Percentiles rank a stretch among this genome's conserved stretches.
These are phyloP conservation scores for Kuraishia capsulata DNA, from an alignment of 805 yeast genomes.

Conservation along the genomic window DNA sequence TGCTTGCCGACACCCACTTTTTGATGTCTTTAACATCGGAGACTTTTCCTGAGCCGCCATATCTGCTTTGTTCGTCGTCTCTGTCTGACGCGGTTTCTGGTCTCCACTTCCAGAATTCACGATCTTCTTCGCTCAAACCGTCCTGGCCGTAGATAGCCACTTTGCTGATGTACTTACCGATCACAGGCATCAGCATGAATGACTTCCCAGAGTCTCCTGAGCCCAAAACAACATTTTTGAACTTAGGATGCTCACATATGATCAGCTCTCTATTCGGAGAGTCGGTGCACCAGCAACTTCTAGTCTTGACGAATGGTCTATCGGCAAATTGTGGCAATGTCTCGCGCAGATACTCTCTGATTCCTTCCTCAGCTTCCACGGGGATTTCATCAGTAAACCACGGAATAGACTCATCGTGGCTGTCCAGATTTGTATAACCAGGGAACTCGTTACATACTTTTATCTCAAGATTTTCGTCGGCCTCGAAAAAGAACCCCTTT, in stretches of 20 bases:
- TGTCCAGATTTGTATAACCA: slow-evolving; percentile 18
- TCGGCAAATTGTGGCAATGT: slow-evolving; percentile 26
- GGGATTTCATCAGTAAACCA: slow-evolving; percentile 9
- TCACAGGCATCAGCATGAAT: slow-evolving; percentile 30
- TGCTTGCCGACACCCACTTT: slow-evolving; percentile 14
- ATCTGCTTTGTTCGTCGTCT: slow-evolving; percentile 16
- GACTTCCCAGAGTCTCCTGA: slow-evolving; percentile 35
- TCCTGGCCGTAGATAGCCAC: slow-evolving; percentile 11
- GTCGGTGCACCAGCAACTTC: slow-evolving; percentile 16
- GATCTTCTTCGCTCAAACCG: slow-evolving; percentile 8
- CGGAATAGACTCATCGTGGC: slow-evolving; percentile 23
- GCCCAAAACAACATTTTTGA: slow-evolving; percentile 21
- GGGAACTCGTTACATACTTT: slow-evolving; percentile 23
- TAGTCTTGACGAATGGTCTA: slow-evolving; percentile 9
- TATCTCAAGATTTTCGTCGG: slow-evolving; percentile 32
- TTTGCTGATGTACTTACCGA: slow-evolving; percentile 26
- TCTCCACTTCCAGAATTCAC: slow-evolving; percentile 9
- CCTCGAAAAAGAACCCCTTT: slow-evolving; percentile 34
- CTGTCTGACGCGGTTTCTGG: slow-evolving; percentile 4
- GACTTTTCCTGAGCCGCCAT: slow-evolving; percentile 20
- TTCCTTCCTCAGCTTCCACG: slow-evolving; percentile 14
- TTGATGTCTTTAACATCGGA: slow-evolving; percentile 17
- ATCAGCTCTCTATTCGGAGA: slow-evolving; percentile 24
- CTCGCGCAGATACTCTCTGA: slow-evolving; percentile 14
- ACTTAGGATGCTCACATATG: slow-evolving; percentile 22